These are phyloP conservation scores for Nyctanthes arbortristis DNA, from an alignment of 257 asterid genomes.

Conservation along the genomic window DNA sequence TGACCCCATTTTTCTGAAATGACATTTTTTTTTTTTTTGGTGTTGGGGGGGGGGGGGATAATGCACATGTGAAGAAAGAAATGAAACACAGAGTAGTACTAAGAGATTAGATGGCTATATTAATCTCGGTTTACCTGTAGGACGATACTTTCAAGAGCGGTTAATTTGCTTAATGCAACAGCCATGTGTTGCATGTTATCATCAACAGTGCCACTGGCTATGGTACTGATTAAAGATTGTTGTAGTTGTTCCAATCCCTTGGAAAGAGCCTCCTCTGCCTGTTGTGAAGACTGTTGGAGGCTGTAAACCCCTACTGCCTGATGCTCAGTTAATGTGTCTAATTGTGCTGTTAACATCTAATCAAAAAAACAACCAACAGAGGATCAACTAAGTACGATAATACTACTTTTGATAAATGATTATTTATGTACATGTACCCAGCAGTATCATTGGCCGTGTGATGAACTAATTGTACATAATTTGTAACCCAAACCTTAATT, in stretches of 20 bases:
- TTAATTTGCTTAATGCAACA: constrained; percentile 75
- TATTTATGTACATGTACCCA: too few species aligned
- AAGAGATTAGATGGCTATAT: too few species aligned
- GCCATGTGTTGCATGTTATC: constrained; percentile 94
- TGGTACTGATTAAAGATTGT: constrained; percentile 70
- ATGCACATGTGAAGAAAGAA: too few species aligned
- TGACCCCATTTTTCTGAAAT: too few species aligned
- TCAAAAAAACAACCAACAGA: neutral
- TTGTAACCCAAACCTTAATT: constrained; percentile 55
- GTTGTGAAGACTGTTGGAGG: constrained; percentile 88
- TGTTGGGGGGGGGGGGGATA: too few species aligned
- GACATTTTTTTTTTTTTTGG: too few species aligned
- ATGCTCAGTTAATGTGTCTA: constrained; percentile 91
- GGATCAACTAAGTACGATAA: neutral
- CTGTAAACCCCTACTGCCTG: constrained; percentile 83
- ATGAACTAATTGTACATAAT: neutral
- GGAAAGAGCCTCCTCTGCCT: constrained; percentile 93
- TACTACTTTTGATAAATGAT: too few species aligned
- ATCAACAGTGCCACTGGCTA: constrained; percentile 55
- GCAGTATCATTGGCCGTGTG: neutral
- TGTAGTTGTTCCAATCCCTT: constrained; percentile 89
- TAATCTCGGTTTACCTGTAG: constrained; percentile 63
- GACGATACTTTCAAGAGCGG: constrained; percentile 84
- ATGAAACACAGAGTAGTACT: too few species aligned
- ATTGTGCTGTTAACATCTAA: constrained; percentile 73